Percentiles rank a stretch among this genome's conserved stretches.
phyloP scores from a whole-genome alignment of 164 flowering plant genomes.

The Vitis rotundifolia region DNA sequence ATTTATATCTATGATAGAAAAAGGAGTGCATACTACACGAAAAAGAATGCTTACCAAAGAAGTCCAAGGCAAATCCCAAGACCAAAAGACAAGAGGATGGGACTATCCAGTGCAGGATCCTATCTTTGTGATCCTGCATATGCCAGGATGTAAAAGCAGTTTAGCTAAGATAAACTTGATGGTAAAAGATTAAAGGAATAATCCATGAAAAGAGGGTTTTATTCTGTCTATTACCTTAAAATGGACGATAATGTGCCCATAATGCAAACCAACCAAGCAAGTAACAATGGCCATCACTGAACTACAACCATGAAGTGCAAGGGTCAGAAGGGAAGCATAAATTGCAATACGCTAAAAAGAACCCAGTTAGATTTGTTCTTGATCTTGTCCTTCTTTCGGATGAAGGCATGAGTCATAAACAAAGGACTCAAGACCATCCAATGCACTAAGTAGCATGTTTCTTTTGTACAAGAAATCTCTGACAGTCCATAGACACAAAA shows the following conservation, averaged over 20 bases:
- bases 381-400: no score
- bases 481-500: no score
- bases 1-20: background rate
- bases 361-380: no score
- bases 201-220: background rate
- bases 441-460: no score
- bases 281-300: slow-evolving; percentile 74
- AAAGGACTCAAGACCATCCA: no score
- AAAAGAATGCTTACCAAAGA: slow-evolving; percentile 36
- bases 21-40: background rate
- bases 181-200: background rate
- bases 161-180: background rate
- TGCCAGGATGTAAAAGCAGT: background rate
- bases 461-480: no score
- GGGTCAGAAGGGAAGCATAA: background rate
- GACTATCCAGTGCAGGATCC: slow-evolving; percentile 56
- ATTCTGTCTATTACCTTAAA: slow-evolving; percentile 42
- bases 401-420: background rate
- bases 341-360: background rate
- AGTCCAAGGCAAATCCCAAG: slow-evolving; percentile 45
- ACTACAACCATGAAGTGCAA: slow-evolving; percentile 36
- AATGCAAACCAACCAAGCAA: slow-evolving; percentile 76
- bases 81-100: slow-evolving; percentile 41
- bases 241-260: slow-evolving; percentile 69
- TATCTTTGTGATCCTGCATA: slow-evolving; percentile 60